Evolutionary conservation across 169 alveolate genomes (phyloP), one percentile per base, ranked within the genome.

Genomic region (Plasmodium gonderi): DNA sequence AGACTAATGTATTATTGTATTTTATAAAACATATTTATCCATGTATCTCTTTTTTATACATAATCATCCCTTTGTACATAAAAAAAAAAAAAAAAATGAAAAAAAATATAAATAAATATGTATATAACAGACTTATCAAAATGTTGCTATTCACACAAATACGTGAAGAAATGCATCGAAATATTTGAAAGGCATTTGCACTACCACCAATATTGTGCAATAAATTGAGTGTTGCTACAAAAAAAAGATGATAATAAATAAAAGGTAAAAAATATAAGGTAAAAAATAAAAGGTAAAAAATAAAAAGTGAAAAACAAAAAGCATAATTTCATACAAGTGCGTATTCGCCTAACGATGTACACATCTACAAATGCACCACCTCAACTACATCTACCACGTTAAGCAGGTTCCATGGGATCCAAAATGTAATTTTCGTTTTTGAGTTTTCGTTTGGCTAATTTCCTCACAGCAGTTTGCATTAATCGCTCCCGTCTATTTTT

Each of bases 401-500:
- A 87, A n/a, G 79, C 49, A 49, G 69, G 72, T 11, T 75, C 79
- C 79, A 76, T 74, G 2, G 80, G 54, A 38, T 87, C 93, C 68
- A 87, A 49, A 23, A 87, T 75, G 47, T 87, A 87, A 12, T 87
- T 54, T 42, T 87, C 93, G 33, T 80, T 92, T 42, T 95, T 79
- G 11, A 87, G 20, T 17, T 92, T 94, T 38, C 90, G 80, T 7
- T 72, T 80, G 7, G 95, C 85, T 20, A 79, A 80, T 20, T 94
- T 90, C 29, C 93, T 90, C 29, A 94, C 96, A 31, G 91, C 92
- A 45, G 79, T 94, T 76, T 94, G 92, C 72, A 95, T 76, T n/a
- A 94, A 79, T 1, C 97, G 91, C 54, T 95, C 97, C 31, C 94
- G 77, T 68, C 96, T 92, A 31, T 91, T 95, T 72, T 94, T 94